phyloP scores from a whole-genome alignment of 2,329 filamentous ascomycete genomes.

The Trichoderma lentiforme region DNA sequence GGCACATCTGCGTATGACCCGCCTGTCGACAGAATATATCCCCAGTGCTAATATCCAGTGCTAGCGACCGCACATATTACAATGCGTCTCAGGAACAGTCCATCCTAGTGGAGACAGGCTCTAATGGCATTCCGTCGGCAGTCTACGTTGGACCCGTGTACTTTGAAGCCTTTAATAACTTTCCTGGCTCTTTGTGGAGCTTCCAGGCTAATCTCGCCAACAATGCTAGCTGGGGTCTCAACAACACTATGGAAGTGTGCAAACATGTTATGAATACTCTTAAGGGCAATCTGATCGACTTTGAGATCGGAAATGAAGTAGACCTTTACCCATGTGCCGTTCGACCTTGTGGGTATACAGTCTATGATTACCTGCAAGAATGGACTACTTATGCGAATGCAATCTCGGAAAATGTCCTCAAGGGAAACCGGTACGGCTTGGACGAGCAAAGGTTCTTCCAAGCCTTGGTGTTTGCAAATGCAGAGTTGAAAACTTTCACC shows the following conservation, averaged over 20 bases:
- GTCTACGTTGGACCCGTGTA: neutral
- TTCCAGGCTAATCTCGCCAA: slow-evolving; percentile 5
- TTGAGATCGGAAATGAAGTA: slow-evolving; percentile 7
- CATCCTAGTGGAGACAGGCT: neutral
- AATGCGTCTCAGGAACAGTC: neutral
- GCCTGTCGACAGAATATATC: too few species aligned
- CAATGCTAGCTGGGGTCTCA: slow-evolving; percentile 4
- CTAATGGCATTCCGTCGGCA: neutral
- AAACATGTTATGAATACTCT: neutral
- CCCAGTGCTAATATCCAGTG: neutral
- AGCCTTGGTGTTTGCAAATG: slow-evolving; percentile 1
- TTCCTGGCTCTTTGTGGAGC: neutral
- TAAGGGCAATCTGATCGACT: neutral
- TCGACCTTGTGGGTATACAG: neutral
- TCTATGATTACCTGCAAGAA: neutral
- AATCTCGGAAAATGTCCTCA: neutral
- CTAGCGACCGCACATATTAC: slow-evolving; percentile 3
- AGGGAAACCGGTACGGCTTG: neutral
- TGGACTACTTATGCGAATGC: neutral
- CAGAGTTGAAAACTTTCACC: neutral
- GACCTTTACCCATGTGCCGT: slow-evolving; percentile 1
- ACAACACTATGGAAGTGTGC: slow-evolving; percentile 6
- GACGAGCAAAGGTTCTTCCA: slow-evolving; percentile 3
- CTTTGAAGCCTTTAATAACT: slow-evolving; percentile 2
- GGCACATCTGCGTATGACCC: neutral